Conservation (phyloP, 2,329 filamentous ascomycete species). For the Elsinoe fawcettii region DNA sequence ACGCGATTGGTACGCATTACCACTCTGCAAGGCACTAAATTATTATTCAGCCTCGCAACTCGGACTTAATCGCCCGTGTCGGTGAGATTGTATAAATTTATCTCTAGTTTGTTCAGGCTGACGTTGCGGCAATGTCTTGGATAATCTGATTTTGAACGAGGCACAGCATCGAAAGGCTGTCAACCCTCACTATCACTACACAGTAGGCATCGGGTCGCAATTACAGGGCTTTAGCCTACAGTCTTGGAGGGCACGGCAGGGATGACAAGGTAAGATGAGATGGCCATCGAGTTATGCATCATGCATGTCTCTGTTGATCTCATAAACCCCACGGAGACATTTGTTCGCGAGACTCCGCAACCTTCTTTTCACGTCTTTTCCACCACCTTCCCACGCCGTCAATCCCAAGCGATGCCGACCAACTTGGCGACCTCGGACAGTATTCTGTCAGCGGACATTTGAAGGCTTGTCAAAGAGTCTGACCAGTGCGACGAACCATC, state of each 20-base stretch:
- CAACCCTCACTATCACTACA: not conserved
- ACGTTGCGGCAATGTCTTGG: not conserved
- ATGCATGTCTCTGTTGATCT: constrained; percentile 2
- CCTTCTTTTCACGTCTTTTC: not conserved
- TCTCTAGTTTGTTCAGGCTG: not conserved
- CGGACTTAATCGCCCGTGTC: constrained; percentile 10
- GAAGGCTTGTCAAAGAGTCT: not conserved
- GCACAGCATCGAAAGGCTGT: not conserved
- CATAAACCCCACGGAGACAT: not conserved
- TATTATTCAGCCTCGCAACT: constrained; percentile 11
- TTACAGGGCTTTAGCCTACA: not conserved
- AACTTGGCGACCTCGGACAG: not conserved
- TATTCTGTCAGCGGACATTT: not conserved
- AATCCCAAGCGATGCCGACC: constrained; percentile 5
- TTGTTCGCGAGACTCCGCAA: not conserved
- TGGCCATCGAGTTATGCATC: not conserved
- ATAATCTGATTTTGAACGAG: not conserved
- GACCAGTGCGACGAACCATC: constrained; percentile 11
- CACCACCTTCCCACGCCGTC: not conserved
- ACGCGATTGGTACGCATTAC: not conserved
- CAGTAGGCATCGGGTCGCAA: not conserved
- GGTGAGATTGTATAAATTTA: not conserved
- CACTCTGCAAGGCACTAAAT: constrained; percentile 9
- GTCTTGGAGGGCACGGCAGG: not conserved
- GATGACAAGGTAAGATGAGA: not conserved